Evolutionary conservation across 2,329 filamentous ascomycete species (phyloP).

Genomic region (Aspergillus sp.): DNA sequence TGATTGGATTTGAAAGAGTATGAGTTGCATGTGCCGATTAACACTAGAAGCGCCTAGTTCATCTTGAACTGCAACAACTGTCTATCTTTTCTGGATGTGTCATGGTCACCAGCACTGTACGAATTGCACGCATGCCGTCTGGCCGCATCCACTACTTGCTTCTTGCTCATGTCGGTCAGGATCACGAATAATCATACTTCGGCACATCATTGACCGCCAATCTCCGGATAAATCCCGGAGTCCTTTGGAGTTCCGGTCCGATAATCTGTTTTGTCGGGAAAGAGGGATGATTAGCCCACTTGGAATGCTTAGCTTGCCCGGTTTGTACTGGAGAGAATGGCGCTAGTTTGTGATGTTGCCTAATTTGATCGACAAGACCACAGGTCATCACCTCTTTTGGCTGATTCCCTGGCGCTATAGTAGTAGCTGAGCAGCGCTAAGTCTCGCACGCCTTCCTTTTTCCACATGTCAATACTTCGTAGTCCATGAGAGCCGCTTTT

Average conservation of each 20-base stretch:
- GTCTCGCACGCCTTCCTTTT: too few species aligned
- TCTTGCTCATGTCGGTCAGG: neutral
- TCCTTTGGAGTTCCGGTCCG: neutral
- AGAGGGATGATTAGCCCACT: neutral
- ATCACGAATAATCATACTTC: neutral
- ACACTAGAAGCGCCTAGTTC: neutral
- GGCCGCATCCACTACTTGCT: neutral
- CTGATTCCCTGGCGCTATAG: too few species aligned
- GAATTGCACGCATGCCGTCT: too few species aligned
- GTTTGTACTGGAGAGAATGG: too few species aligned
- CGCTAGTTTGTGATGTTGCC: too few species aligned
- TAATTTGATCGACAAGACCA: too few species aligned
- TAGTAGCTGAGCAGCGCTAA: too few species aligned
- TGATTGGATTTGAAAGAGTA: constrained; percentile 12
- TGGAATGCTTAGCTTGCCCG: neutral
- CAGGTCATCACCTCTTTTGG: too few species aligned
- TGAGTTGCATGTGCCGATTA: neutral
- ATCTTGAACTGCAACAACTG: neutral
- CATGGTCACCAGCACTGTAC: neutral
- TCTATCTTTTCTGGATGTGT: neutral
- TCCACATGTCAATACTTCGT: too few species aligned
- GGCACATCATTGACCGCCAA: neutral
- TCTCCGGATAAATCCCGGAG: neutral
- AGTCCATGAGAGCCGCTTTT: too few species aligned
- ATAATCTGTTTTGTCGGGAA: neutral